Conservation (phyloP, 495 filamentous ascomycete genomes). For the Viridothelium virens region DNA sequence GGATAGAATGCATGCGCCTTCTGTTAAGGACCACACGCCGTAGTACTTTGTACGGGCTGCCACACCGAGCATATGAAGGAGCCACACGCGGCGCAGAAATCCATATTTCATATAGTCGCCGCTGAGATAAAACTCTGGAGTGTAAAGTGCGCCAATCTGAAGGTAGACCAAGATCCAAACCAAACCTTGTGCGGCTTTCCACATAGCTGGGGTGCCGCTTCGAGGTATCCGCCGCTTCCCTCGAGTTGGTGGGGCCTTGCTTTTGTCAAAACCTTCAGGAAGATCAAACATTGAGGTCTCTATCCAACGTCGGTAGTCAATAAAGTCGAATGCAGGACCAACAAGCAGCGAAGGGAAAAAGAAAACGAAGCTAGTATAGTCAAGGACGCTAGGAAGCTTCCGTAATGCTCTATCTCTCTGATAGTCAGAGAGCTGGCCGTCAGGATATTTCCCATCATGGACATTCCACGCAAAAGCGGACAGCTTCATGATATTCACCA, state of each 20-base stretch:
- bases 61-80: slow-evolving; percentile 74
- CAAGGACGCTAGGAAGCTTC: slow-evolving; percentile 62
- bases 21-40: slow-evolving; percentile 86
- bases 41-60: slow-evolving; percentile 86
- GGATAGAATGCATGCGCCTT: slow-evolving; percentile 89
- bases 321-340: slow-evolving; percentile 88
- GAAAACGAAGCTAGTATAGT: slow-evolving; percentile 82
- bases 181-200: slow-evolving; percentile 64
- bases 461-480: slow-evolving; percentile 96
- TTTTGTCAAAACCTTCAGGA: slow-evolving; percentile 65
- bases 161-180: slow-evolving; percentile 75
- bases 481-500: slow-evolving; percentile 99
- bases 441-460: slow-evolving; percentile 74
- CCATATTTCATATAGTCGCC: slow-evolving; percentile 56
- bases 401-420: slow-evolving; percentile 75
- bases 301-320: slow-evolving; percentile 86
- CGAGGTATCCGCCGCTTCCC: slow-evolving; percentile 93
- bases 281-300: slow-evolving; percentile 91
- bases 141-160: slow-evolving; percentile 62
- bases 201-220: slow-evolving; percentile 75
- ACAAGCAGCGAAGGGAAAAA: slow-evolving; percentile 88
- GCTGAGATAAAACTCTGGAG: slow-evolving; percentile 50
- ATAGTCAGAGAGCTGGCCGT: slow-evolving; percentile 70
- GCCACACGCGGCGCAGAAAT: slow-evolving; percentile 63
- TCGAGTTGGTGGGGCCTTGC: slow-evolving; percentile 72